Conservation (phyloP, 768 basidiomycete genomes). For the Suillus weaverae region DNA sequence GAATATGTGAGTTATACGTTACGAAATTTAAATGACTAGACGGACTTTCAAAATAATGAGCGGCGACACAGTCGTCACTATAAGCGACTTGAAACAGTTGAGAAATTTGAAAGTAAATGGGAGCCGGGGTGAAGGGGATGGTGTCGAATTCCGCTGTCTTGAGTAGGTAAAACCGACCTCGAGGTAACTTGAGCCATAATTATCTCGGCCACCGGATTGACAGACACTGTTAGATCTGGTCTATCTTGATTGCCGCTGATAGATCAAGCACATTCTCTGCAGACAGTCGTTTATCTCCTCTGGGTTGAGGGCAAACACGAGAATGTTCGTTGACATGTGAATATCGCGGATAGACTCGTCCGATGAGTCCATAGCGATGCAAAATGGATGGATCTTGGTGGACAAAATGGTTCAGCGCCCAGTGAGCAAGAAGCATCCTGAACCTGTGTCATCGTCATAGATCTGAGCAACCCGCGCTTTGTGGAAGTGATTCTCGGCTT, state of each 20-base stretch:
- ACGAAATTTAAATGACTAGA: slow-evolving; percentile 43
- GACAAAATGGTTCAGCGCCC: background rate
- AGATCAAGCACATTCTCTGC: background rate
- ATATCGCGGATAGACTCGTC: background rate
- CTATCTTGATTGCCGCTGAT: slow-evolving; percentile 9
- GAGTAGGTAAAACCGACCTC: background rate
- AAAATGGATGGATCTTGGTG: background rate
- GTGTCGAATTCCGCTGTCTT: slow-evolving; percentile 1
- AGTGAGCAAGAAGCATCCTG: background rate
- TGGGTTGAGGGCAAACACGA: slow-evolving; percentile 2
- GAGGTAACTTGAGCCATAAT: background rate
- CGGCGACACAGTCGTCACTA: slow-evolving; percentile 36
- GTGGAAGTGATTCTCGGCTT: background rate
- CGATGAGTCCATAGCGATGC: background rate
- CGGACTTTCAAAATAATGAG: slow-evolving; percentile 35
- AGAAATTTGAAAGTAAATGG: slow-evolving; percentile 41
- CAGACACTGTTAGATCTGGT: slow-evolving; percentile 27
- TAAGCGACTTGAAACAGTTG: slow-evolving; percentile 19
- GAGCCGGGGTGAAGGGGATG: slow-evolving; percentile 21
- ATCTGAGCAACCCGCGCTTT: background rate
- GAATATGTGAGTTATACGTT: slow-evolving; percentile 39
- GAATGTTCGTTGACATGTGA: background rate
- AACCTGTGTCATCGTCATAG: background rate
- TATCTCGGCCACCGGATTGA: slow-evolving; percentile 19
- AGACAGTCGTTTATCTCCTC: background rate